Conservation (phyloP, 768 basidiomycete species). For the Candolleomyces eurysporus region DNA sequence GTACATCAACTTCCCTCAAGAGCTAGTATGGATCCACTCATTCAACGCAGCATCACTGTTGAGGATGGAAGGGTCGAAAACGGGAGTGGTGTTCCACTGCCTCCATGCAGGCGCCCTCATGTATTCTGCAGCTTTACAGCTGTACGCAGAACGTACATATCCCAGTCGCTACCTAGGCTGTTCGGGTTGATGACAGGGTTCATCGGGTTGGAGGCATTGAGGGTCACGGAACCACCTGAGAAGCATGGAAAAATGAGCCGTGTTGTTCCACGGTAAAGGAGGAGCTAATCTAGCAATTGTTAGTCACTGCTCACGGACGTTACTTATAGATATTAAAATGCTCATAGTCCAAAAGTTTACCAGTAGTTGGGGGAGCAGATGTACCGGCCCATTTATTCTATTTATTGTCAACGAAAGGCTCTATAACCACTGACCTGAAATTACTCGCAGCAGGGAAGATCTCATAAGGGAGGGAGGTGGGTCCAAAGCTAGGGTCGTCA, state of each 20-base stretch:
- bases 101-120: not conserved
- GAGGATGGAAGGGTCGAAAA: not conserved
- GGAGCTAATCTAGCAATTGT: too few relatives aligned
- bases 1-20: not conserved
- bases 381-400: not conserved
- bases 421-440: too few relatives aligned
- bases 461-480: slow-evolving; percentile 6
- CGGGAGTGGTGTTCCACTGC: not conserved
- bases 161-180: not conserved
- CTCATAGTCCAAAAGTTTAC: not conserved
- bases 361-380: not conserved
- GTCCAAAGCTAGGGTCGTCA: slow-evolving; percentile 4
- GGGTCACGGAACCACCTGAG: not conserved
- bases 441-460: not conserved
- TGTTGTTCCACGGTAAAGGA: not conserved
- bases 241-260: not conserved
- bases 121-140: not conserved
- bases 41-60: not conserved
- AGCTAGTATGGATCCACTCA: not conserved
- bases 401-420: too few relatives aligned
- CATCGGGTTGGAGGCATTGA: not conserved
- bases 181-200: not conserved
- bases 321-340: not conserved
- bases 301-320: not conserved
- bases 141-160: not conserved